These are phyloP conservation scores for Ehretia macrophylla DNA, from an alignment of 257 asterid genomes.

Conservation along the genomic window DNA sequence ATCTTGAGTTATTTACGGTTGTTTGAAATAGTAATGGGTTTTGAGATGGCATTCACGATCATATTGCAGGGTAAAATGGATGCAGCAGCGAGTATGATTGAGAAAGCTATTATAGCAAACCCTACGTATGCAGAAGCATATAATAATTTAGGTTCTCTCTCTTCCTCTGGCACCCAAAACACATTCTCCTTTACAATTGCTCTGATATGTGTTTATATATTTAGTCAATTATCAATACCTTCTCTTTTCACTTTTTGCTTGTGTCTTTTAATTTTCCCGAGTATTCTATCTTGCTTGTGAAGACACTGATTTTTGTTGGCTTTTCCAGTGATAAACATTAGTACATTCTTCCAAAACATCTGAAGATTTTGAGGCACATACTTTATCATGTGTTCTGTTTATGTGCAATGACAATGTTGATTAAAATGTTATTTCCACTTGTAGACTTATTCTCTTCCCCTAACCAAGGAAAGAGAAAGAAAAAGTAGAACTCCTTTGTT, in stretches of 20 bases:
- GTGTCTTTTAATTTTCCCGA: neutral
- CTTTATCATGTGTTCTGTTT: too few species aligned
- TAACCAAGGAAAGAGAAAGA: too few species aligned
- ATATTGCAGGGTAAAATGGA: constrained; percentile 91
- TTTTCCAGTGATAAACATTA: too few species aligned
- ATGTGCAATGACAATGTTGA: too few species aligned
- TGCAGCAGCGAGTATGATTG: constrained; percentile 96
- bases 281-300: neutral
- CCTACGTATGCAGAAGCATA: constrained; percentile 99
- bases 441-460: too few species aligned
- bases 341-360: too few species aligned
- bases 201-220: neutral
- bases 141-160: constrained; percentile 75
- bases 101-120: constrained; percentile 94
- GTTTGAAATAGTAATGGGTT: constrained; percentile 2
- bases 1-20: constrained; percentile 6
- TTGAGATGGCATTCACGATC: constrained; percentile 13
- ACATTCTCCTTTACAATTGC: neutral
- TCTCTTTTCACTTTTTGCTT: neutral
- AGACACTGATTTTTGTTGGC: too few species aligned
- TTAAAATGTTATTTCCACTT: too few species aligned
- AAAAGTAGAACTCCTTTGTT: too few species aligned
- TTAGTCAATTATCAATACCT: neutral
- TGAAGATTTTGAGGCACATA: too few species aligned
- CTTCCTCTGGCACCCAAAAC: neutral